These are phyloP conservation scores for Myxozyma monticola DNA, from an alignment of 805 yeast genomes.

Conservation along the genomic window DNA sequence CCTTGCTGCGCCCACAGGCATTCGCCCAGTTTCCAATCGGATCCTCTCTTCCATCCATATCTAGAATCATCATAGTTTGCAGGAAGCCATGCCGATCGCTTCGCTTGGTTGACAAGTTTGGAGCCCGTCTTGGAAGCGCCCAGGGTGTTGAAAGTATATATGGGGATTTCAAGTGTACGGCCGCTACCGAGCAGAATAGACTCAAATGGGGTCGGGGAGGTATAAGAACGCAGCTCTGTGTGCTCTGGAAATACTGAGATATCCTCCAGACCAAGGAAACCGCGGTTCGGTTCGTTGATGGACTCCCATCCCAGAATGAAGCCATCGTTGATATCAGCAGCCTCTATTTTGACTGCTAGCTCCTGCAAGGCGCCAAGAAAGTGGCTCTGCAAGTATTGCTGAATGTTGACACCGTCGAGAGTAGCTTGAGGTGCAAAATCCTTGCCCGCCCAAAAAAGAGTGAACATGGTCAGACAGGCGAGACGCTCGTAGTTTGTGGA, in stretches of 20 bases:
- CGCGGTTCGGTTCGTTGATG: constrained; percentile 81
- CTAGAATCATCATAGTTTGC: constrained; percentile 55
- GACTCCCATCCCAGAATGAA: constrained; percentile 79
- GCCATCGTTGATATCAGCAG: constrained; percentile 50
- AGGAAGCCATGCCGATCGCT: constrained; percentile 67
- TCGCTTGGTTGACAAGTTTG: constrained; percentile 61
- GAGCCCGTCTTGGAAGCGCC: constrained; percentile 74
- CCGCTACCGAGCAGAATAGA: constrained; percentile 80
- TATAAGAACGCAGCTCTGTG: constrained; percentile 71
- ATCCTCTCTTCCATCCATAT: constrained; percentile 69
- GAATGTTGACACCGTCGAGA: constrained; percentile 73
- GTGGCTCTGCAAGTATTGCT: constrained; percentile 69
- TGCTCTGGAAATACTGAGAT: constrained; percentile 50
- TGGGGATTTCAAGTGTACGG: constrained; percentile 61
- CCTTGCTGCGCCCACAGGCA: constrained; percentile 82
- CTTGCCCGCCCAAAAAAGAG: constrained; percentile 78
- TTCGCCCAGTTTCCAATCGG: constrained; percentile 66
- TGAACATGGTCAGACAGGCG: constrained; percentile 79
- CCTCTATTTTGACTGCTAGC: constrained; percentile 47
- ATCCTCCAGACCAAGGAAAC: constrained; percentile 65
- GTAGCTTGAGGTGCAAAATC: constrained; percentile 72
- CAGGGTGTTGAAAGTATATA: constrained; percentile 65
- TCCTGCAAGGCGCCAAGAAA: constrained; percentile 56
- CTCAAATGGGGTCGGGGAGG: constrained; percentile 81
- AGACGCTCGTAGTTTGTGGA: constrained; percentile 78